phyloP scores from a whole-genome alignment of 768 basidiomycete species.

The Amanita pallidorosea region DNA sequence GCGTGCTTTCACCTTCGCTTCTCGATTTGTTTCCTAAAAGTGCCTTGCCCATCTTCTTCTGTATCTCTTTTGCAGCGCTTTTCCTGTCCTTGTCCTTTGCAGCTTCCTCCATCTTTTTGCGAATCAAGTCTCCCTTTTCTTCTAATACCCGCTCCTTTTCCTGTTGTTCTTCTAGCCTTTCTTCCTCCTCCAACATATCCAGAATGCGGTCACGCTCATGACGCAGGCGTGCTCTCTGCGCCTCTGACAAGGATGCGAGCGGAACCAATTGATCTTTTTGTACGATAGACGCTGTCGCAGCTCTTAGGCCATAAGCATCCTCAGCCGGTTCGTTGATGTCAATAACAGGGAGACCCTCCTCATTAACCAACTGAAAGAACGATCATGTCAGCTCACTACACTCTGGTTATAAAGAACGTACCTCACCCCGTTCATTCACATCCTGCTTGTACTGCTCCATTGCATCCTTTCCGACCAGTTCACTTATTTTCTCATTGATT shows the following conservation, averaged over 20 bases:
- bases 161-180: conserved; percentile 31
- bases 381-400: conserved; percentile 12
- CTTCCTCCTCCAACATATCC: conserved; percentile 64
- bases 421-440: conserved; percentile 53
- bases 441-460: conserved; percentile 19
- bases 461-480: conserved; percentile 41
- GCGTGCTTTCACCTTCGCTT: conserved; percentile 22
- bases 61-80: conserved; percentile 39
- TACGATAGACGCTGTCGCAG: conserved; percentile 11
- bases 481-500: conserved; percentile 48
- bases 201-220: conserved; percentile 56
- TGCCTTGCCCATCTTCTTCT: conserved; percentile 72
- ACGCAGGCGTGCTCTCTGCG: conserved; percentile 38
- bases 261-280: conserved; percentile 38
- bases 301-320: conserved; percentile 10
- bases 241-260: conserved; percentile 30
- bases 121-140: conserved; percentile 33
- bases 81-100: conserved; percentile 25
- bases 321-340: conserved; percentile 58
- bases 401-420: conserved; percentile 22
- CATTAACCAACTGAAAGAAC: conserved; percentile 47
- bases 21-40: conserved; percentile 36
- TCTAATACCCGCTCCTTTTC: conserved; percentile 31
- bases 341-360: conserved; percentile 72
- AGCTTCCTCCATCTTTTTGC: conserved; percentile 39